Base-by-base conservation (phyloP, 768 basidiomycete species). In the Rhizopogon vesiculosus region DNA sequence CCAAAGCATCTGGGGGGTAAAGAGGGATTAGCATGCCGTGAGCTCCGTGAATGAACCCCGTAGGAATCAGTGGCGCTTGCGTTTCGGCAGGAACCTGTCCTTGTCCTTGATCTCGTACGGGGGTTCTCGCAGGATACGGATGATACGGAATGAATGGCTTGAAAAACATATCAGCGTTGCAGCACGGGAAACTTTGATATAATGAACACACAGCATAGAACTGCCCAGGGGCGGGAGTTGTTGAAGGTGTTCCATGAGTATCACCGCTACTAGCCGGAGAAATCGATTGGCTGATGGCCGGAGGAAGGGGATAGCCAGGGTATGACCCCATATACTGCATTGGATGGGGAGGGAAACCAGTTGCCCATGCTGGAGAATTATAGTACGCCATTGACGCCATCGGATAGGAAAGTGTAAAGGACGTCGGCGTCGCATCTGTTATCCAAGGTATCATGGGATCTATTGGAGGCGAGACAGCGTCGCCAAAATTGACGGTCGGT, bases 21-120 rank as follows among this genome's bases (percentile, higher is more conserved):
- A 88, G 78, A 22, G 88, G 79, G 42, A 88, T 80, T 29, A 89
- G 74, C n/a, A 81, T 81, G 5, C 88, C 86, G 50, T 86, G 84
- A 54, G 87, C 85, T 53, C 84, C 83, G 57, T 88, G 86, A 52
- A 87, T 80, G 62, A 89, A 90, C 2, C 86, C 85, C 0, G 83
- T 80, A 1, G 87, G 83, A 43, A 78, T 72, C 10, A 87, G 70
- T 16, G 87, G 86, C 4, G 85, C 77, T 61, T 83, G 81, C 33
- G 59, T 18, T 49, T 42, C 66, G 63, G 51, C 61, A 35, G 46
- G 48, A 54, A 12, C 42, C 41, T 25, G 56, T 41, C 54, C 69
- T 67, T 6, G 55, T 45, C 25, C 19, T 38, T 38, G 48, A 7
- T 49, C 48, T 38, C 48, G 60, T 10, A 39, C 57, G 33, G 61